Base-by-base conservation (phyloP, 192 early-diverging fungal species). In the Entophlyctis luteolus region DNA sequence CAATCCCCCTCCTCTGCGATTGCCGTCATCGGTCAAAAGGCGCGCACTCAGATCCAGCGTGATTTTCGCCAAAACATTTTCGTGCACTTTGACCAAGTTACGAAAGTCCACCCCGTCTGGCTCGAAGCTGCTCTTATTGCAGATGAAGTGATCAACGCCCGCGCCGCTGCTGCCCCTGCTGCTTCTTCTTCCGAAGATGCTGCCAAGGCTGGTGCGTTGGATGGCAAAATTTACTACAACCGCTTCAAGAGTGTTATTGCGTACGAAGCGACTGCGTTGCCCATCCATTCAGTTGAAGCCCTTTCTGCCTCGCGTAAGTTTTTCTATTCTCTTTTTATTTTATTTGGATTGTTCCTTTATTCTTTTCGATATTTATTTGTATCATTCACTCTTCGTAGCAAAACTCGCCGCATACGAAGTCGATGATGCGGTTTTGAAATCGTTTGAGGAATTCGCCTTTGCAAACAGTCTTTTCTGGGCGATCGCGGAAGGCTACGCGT, bases 381-480 rank as follows among this genome's bases (percentile, higher is more conserved):
- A 35, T 29, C 45, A 34, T 50, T 22, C 20, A 33, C 27, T 66
- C 18, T 45, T 12, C 27, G 42, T 38, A 81, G 83, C 86, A 75
- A 90, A 90, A 75, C 88, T 99, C 56, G 75, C 89, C 67, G 85
- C 92, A 65, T 97, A 96, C 80, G 95, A 97, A 86, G 91, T 91
- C 58, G 68, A 60, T 32, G 67, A 58, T 29, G 88, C 90, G 55
- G 84, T 93, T 53, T 77, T 98, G 54, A 87, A 86, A 74, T 85
- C 93, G 82, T 88, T 92, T 65, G 86, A 91, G 76, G 89, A 98
- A 84, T 98, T 96, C 82, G 76, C 90, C 63, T 87, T 98, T 59
- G 93, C 93, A 75, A 96, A 96, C 86, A 82, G 81, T 73, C 67
- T 99, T 72, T 93, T 92, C 89, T 95, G 92, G 91, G 95, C 88